These are phyloP conservation scores for Pisolithus thermaeus DNA, from an alignment of 1,284 basidiomycete genomes.

Conservation along the genomic window DNA sequence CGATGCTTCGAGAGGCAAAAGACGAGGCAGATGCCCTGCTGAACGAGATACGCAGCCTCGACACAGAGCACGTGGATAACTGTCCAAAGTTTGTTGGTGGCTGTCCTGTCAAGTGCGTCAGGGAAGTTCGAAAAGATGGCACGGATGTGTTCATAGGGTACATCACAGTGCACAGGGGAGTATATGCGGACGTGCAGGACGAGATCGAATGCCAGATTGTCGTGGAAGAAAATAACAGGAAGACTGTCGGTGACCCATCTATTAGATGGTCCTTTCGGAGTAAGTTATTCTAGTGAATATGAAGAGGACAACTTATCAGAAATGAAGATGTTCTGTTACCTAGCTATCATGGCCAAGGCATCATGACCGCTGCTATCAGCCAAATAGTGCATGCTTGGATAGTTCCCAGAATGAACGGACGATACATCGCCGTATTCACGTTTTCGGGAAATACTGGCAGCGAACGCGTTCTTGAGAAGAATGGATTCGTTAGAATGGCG, in stretches of 20 bases:
- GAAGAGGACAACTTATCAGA: background rate
- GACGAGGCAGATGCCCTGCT: constrained; percentile 22
- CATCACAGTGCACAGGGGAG: constrained; percentile 12
- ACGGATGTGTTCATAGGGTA: constrained; percentile 28
- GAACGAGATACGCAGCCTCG: constrained; percentile 30
- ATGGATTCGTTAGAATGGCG: constrained; percentile 42
- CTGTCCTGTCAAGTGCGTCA: constrained; percentile 30
- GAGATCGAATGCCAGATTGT: constrained; percentile 11
- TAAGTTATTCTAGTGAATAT: constrained; percentile 12
- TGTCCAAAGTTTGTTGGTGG: constrained; percentile 21
- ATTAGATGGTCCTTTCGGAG: constrained; percentile 35
- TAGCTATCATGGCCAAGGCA: constrained; percentile 51
- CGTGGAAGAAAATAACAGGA: background rate
- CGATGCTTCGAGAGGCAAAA: constrained; percentile 21
- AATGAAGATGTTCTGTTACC: constrained; percentile 24
- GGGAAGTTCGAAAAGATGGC: constrained; percentile 33
- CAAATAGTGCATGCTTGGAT: constrained; percentile 49
- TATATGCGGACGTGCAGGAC: constrained; percentile 25
- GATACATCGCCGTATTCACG: constrained; percentile 36
- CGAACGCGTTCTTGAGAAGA: constrained; percentile 51
- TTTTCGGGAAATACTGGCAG: constrained; percentile 48
- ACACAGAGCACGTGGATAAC: constrained; percentile 12
- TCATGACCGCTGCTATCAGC: constrained; percentile 52
- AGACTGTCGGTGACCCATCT: constrained; percentile 27
- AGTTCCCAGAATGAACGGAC: constrained; percentile 44